Evolutionary conservation across 768 basidiomycete species (phyloP).

Genomic region (Phaffia australis): DNA sequence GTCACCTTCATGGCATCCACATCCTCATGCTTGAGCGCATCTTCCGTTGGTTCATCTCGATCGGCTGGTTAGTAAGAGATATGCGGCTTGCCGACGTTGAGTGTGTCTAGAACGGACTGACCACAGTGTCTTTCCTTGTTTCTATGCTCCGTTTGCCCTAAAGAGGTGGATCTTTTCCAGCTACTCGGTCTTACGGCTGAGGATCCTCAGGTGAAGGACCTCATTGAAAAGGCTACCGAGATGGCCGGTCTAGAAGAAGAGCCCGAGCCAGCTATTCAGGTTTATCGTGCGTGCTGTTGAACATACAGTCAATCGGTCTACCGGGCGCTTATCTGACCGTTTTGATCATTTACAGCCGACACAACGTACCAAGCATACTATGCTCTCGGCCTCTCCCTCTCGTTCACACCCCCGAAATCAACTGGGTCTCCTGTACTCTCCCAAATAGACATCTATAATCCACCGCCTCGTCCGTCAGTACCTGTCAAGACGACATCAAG

Average conservation of each 20-base stretch:
- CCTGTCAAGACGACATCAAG: not conserved
- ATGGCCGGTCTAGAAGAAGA: not conserved
- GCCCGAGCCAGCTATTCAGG: not conserved
- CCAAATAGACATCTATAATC: conserved; percentile 5
- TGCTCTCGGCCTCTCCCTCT: not conserved
- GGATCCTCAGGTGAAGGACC: not conserved
- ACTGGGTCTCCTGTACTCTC: not conserved
- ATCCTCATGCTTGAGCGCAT: too few species aligned
- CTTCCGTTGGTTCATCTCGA: too few species aligned
- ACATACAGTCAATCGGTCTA: not conserved
- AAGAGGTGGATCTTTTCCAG: conserved; percentile 9
- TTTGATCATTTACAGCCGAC: not conserved
- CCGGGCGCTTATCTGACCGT: not conserved
- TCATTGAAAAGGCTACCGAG: not conserved
- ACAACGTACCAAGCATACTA: conserved; percentile 1
- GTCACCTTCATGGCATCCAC: too few species aligned
- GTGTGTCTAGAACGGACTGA: too few species aligned
- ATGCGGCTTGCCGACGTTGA: too few species aligned
- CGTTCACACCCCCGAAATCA: not conserved
- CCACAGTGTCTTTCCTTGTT: too few species aligned
- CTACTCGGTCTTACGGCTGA: not conserved
- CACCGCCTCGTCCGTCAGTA: not conserved
- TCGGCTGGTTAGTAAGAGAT: too few species aligned
- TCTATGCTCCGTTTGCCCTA: not conserved
- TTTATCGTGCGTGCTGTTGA: not conserved